phyloP scores from a whole-genome alignment of 179 eudicot genomes.

The Silene noctiflora region DNA sequence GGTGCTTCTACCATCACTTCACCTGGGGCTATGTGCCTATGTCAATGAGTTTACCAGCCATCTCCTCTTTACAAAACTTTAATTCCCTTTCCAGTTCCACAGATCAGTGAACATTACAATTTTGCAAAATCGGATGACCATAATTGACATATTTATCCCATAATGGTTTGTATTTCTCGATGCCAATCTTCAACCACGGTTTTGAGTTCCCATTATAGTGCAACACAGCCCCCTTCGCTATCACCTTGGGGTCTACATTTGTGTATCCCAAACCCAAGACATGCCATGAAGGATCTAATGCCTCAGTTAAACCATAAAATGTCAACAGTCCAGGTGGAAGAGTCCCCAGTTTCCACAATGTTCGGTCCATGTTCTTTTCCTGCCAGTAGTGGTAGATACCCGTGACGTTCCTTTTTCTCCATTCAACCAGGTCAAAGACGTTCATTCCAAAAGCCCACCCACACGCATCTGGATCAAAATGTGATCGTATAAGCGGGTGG shows the following conservation, averaged over 20 bases:
- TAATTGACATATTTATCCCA: conserved; percentile 83
- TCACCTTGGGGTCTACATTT: conserved; percentile 56
- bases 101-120: conserved; percentile 74
- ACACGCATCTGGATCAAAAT: conserved; percentile 90
- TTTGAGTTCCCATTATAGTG: conserved; percentile 82
- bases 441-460: conserved; percentile 97
- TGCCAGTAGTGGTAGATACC: conserved; percentile 93
- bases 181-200: conserved; percentile 90
- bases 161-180: conserved; percentile 70
- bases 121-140: conserved; percentile 56
- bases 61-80: conserved; percentile 21
- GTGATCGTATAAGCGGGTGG: conserved; percentile 73
- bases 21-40: conserved; percentile 1
- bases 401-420: conserved; percentile 79
- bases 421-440: conserved; percentile 73
- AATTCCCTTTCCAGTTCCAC: not conserved
- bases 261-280: conserved; percentile 80
- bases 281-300: conserved; percentile 70
- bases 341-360: conserved; percentile 83
- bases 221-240: conserved; percentile 71
- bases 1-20: conserved; percentile 15
- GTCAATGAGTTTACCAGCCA: conserved; percentile 12
- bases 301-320: conserved; percentile 74
- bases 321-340: conserved; percentile 81
- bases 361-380: conserved; percentile 75